Evolutionary conservation across 495 filamentous ascomycete genomes (phyloP), one percentile per base, ranked within the genome.

Genomic region (Schizothecium vesticola): DNA sequence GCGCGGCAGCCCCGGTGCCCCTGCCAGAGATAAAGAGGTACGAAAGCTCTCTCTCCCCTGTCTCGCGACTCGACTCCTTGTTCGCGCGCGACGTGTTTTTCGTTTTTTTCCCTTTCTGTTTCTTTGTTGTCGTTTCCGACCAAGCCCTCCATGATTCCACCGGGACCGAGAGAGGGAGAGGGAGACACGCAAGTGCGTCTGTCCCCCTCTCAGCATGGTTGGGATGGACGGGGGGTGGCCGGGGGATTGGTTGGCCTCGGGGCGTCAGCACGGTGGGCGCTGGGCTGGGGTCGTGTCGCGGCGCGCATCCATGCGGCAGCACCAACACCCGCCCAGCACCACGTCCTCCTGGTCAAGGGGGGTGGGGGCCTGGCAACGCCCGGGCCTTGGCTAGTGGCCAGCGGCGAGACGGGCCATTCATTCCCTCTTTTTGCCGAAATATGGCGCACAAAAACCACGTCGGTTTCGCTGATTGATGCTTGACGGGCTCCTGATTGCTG

Each of bases 1-100:
- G 70, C 79, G 81, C 58, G 81, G 76, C 65, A 85, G 82, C 70
- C 83, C 85, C 71, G 80, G 81, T 64, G 72, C 70, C 60, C 69
- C 74, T 64, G 66, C 73, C 24, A 66, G 23, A 51, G 43, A 51
- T 23, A 77, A 76, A 63, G 79, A 84, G 79, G 83, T 85, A 80
- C 76, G 83, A 43, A 64, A 23, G 28, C 29, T 9, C 51, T 55
- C 26, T 56, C 29, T 59, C 69, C 31, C 63, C 19, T n/a, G 43
- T n/a, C 19, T n/a, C 16, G 43, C 43, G 43, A 19, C 19, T n/a
- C 43, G 43, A 51, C 19, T 51, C 43, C 43, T 51, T 51, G 43
- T n/a, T 51, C 6, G 19, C 16, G 8, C 16, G 43, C 43, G 43
- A 19, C 19, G 29, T 64, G 21, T 16, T 25, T 61, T 61, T 64